Evolutionary conservation across 2,329 filamentous ascomycete species (phyloP).

Genomic region (Beauveria sp.): DNA sequence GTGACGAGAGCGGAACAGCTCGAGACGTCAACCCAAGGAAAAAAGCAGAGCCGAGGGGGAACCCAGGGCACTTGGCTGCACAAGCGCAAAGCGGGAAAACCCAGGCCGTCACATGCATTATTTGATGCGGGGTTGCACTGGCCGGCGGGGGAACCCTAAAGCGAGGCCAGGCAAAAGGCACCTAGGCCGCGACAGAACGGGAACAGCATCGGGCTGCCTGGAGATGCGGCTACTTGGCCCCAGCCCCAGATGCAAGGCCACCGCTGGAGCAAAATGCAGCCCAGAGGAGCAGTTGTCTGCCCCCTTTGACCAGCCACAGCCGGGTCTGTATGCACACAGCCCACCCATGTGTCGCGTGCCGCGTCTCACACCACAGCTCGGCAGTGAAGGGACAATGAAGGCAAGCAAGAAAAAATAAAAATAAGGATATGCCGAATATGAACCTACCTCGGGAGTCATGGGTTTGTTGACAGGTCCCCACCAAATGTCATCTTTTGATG

Average conservation of each 20-base stretch:
- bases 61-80: not conserved
- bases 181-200: not conserved
- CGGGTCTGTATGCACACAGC: not conserved
- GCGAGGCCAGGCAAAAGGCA: not conserved
- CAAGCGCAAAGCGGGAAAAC: not conserved
- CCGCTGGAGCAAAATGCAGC: not conserved
- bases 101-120: conserved; percentile 6
- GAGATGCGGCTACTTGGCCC: not conserved
- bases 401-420: conserved; percentile 1
- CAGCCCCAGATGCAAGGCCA: not conserved
- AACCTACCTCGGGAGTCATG: conserved; percentile 84
- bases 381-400: not conserved
- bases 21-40: not conserved
- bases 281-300: not conserved
- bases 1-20: conserved; percentile 7
- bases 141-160: not conserved
- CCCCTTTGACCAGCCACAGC: not conserved
- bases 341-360: not conserved
- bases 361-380: not conserved
- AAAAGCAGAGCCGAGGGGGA: not conserved
- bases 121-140: conserved; percentile 11
- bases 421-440: conserved; percentile 11
- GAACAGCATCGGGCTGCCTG: not conserved
- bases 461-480: conserved; percentile 99
- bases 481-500: conserved; percentile 90